Conservation (phyloP, 306 rosid species). For the Ammopiptanthus mongolicus region DNA sequence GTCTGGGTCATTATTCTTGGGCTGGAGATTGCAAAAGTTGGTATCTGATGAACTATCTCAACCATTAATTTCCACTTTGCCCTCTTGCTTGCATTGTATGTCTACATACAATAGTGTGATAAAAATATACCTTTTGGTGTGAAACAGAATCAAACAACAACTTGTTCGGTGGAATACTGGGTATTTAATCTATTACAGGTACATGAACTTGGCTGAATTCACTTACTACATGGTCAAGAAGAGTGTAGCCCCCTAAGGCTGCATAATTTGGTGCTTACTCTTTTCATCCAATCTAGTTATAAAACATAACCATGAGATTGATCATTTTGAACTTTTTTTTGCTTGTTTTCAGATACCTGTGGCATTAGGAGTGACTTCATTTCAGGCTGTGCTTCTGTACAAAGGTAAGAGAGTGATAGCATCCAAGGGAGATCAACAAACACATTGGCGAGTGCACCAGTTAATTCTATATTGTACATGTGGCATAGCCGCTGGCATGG, state of each 20-base stretch:
- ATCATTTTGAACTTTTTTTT: too few relatives aligned
- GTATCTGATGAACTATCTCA: too few relatives aligned
- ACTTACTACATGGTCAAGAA: neutral
- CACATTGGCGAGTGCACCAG: slow-evolving; percentile 48
- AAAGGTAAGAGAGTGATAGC: slow-evolving; percentile 50
- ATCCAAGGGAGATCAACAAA: slow-evolving; percentile 49
- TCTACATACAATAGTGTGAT: too few relatives aligned
- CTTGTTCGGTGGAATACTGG: slow-evolving; percentile 50
- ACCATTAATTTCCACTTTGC: too few relatives aligned
- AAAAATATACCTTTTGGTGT: too few relatives aligned
- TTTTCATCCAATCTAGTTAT: too few relatives aligned
- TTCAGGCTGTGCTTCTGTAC: slow-evolving; percentile 29
- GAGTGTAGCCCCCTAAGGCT: neutral
- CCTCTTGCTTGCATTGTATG: too few relatives aligned
- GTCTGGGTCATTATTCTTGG: slow-evolving; percentile 41
- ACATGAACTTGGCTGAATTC: neutral
- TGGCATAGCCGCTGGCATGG: slow-evolving; percentile 55
- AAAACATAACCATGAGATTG: too few relatives aligned
- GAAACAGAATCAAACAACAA: slow-evolving; percentile 38
- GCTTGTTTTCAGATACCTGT: slow-evolving; percentile 21
- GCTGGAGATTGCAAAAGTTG: slow-evolving; percentile 7
- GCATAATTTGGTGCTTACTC: too few relatives aligned
- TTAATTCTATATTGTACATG: slow-evolving; percentile 35
- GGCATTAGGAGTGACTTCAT: slow-evolving; percentile 14
- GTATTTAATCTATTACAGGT: slow-evolving; percentile 43